phyloP scores from a whole-genome alignment of 345 rosid species.

The Populus tremula region DNA sequence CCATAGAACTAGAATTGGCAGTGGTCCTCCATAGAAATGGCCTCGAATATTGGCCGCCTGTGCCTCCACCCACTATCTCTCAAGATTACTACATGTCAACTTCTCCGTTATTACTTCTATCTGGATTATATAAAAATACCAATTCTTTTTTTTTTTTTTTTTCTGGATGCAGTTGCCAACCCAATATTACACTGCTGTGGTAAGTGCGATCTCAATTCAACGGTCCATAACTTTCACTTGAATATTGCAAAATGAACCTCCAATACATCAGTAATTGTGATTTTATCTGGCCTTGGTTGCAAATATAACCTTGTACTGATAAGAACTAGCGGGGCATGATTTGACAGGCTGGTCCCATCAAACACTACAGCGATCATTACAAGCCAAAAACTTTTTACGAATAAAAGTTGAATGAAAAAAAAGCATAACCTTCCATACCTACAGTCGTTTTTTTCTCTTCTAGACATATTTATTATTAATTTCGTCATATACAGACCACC shows the following conservation, averaged over 20 bases:
- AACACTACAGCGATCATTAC: too few species aligned
- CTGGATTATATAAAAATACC: background rate
- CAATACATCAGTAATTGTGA: background rate
- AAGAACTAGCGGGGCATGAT: background rate
- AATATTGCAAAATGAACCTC: background rate
- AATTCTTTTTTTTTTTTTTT: conserved; percentile 3
- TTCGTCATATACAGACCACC: too few species aligned
- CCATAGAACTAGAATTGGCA: background rate
- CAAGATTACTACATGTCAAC: background rate
- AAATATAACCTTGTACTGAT: background rate
- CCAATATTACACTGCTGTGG: conserved; percentile 90
- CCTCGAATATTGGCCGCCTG: too few species aligned
- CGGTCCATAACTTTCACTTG: background rate
- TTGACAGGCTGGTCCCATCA: background rate
- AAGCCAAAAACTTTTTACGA: too few species aligned
- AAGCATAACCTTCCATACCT: too few species aligned
- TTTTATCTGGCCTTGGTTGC: background rate
- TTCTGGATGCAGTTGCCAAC: conserved; percentile 79
- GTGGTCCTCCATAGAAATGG: background rate
- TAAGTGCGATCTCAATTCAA: conserved; percentile 23
- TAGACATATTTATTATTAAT: too few species aligned
- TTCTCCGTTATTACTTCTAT: background rate
- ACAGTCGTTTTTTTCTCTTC: too few species aligned
- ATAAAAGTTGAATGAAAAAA: too few species aligned
- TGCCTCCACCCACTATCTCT: too few species aligned